Percentiles rank a stretch among this genome's conserved stretches.
These are phyloP conservation scores for Suaeda aralocaspica DNA, from an alignment of 148 eudicot species.

Conservation along the genomic window DNA sequence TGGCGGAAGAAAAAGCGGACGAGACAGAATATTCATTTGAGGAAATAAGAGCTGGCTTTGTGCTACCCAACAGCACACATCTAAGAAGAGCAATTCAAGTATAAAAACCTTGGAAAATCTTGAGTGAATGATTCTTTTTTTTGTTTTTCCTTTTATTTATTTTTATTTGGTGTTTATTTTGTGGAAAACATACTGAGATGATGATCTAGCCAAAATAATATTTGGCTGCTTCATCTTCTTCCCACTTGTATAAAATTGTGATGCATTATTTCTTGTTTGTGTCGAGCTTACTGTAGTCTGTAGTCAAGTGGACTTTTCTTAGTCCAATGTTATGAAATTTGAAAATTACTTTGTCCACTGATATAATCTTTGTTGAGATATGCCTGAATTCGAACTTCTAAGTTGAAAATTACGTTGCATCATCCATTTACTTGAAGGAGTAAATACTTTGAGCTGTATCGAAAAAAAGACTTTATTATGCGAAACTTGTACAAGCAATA, in stretches of 20 bases:
- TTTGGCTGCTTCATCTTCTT: conserved; percentile 18
- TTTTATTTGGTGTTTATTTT: background rate
- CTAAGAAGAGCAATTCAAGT: conserved; percentile 39
- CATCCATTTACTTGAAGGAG: too few species aligned
- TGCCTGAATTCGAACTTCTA: background rate
- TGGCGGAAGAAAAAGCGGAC: conserved; percentile 15
- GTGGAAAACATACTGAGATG: conserved; percentile 1
- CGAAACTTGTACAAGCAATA: too few species aligned
- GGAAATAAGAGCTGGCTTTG: conserved; percentile 66
- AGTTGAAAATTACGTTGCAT: background rate
- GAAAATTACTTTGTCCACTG: background rate
- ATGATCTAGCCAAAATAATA: conserved; percentile 20
- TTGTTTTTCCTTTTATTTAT: background rate
- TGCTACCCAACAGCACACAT: conserved; percentile 39
- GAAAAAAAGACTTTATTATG: too few species aligned
- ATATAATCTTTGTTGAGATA: background rate
- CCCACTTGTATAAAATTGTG: conserved; percentile 18
- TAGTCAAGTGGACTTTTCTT: conserved; percentile 19
- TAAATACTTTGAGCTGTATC: too few species aligned
- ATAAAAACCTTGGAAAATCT: conserved; percentile 10
- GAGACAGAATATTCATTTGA: conserved; percentile 81
- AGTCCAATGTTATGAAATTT: conserved; percentile 4
- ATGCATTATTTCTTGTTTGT: conserved; percentile 11
- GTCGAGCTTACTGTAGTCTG: background rate
- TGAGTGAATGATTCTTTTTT: background rate